Percentiles rank a stretch among this genome's conserved stretches.
Evolutionary conservation across 371 early-diverging fungal genomes (phyloP).

Genomic region (Umbelopsis sp.): DNA sequence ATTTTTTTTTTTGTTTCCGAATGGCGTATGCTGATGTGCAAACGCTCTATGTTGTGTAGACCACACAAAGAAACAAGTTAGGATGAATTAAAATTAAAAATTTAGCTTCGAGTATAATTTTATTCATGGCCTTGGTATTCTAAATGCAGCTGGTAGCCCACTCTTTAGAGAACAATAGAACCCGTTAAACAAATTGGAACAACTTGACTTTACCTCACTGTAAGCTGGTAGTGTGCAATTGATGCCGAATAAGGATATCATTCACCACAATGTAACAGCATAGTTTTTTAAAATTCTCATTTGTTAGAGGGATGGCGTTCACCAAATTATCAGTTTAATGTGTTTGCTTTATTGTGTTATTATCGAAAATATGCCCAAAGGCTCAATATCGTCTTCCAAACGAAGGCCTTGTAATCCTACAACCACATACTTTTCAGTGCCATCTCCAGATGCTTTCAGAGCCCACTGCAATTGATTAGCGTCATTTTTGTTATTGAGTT

Average conservation of each 20-base stretch:
- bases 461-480: not conserved
- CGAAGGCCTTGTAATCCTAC: not conserved
- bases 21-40: not conserved
- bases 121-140: constrained; percentile 2
- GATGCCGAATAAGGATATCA: no score
- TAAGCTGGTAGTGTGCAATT: no score
- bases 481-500: not conserved
- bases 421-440: not conserved
- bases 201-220: not conserved
- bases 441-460: not conserved
- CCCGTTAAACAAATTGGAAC: not conserved
- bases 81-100: not conserved
- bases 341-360: not conserved
- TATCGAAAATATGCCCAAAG: constrained; percentile 5
- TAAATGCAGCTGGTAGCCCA: not conserved
- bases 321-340: not conserved
- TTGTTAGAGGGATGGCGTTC: not conserved
- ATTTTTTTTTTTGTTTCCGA: constrained; percentile 8
- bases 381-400: not conserved
- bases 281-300: not conserved
- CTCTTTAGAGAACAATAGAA: not conserved
- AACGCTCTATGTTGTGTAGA: no score
- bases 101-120: not conserved
- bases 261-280: no score
- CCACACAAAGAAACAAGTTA: not conserved